A percentile compares a stretch with the other conserved stretches of the same genome.
Conservation (phyloP, 2,329 filamentous ascomycete species). For the Berkeleyomyces basicola region DNA sequence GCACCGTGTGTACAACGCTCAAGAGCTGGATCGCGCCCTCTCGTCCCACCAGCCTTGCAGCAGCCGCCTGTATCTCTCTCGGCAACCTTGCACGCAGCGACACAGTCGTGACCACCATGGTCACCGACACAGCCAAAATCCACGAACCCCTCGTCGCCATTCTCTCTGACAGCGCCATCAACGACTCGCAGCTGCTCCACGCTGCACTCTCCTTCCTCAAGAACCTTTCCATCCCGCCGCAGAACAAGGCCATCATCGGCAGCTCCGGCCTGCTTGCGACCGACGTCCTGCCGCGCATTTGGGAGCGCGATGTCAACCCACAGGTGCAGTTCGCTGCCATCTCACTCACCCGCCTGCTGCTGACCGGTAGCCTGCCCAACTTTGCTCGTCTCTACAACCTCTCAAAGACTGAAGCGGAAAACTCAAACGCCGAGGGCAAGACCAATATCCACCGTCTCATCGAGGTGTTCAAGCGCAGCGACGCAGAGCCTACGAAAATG, state of each 20-base stretch:
- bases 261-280: conserved; percentile 28
- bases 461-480: conserved; percentile 23
- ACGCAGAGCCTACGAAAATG: conserved; percentile 37
- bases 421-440: conserved; percentile 7
- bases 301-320: conserved; percentile 33
- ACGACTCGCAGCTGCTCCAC: conserved; percentile 37
- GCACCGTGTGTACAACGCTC: conserved; percentile 26
- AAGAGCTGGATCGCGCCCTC: conserved; percentile 29
- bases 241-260: conserved; percentile 37
- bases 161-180: conserved; percentile 26
- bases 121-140: conserved; percentile 24
- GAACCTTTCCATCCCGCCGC: conserved; percentile 42
- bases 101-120: conserved; percentile 32
- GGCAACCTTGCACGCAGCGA: conserved; percentile 47
- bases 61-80: conserved; percentile 42
- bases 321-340: conserved; percentile 45
- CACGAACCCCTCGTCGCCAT: conserved; percentile 30
- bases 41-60: conserved; percentile 29
- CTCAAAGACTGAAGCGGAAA: conserved; percentile 22
- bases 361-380: conserved; percentile 36
- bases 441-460: conserved; percentile 20
- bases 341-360: conserved; percentile 39
- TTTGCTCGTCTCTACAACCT: conserved; percentile 30
- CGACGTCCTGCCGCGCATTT: conserved; percentile 34
- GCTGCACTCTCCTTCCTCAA: conserved; percentile 43